A percentile compares a stretch with the other conserved stretches of the same genome.
Evolutionary conservation across 2,329 filamentous ascomycete genomes (phyloP).

Genomic region (Blumeria hordei): DNA sequence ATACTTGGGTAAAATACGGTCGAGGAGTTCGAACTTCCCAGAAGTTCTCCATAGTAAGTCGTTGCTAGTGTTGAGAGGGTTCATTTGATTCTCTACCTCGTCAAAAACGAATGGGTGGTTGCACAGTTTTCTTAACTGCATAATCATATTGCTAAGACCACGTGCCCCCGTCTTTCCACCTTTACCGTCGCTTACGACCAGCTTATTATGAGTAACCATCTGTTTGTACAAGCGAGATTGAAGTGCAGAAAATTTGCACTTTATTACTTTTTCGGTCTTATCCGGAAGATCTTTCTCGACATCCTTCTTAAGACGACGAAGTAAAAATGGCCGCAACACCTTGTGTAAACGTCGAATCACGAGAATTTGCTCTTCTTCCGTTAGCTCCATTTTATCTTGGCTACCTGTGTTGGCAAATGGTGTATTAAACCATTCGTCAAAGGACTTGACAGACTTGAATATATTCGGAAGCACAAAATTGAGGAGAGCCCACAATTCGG

Average conservation of each 20-base stretch:
- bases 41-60: conserved; percentile 86
- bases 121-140: conserved; percentile 95
- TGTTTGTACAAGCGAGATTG: conserved; percentile 93
- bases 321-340: conserved; percentile 85
- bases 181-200: conserved; percentile 85
- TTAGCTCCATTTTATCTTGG: conserved; percentile 96
- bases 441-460: conserved; percentile 97
- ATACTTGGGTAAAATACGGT: conserved; percentile 85
- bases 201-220: conserved; percentile 83
- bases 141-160: conserved; percentile 97
- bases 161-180: conserved; percentile 84
- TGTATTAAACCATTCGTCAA: conserved; percentile 99
- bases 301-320: conserved; percentile 97
- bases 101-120: conserved; percentile 99
- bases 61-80: conserved; percentile 67
- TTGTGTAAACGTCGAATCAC: conserved; percentile 97
- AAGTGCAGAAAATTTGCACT: conserved; percentile 90
- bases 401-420: conserved; percentile 95
- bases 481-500: conserved; percentile 90
- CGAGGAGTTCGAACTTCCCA: conserved; percentile 90
- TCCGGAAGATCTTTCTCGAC: conserved; percentile 97
- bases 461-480: conserved; percentile 97
- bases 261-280: conserved; percentile 98
- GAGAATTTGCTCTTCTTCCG: conserved; percentile 97
- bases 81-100: conserved; percentile 95